phyloP scores from a whole-genome alignment of 148 eudicot species.

The Cornus suecica region DNA sequence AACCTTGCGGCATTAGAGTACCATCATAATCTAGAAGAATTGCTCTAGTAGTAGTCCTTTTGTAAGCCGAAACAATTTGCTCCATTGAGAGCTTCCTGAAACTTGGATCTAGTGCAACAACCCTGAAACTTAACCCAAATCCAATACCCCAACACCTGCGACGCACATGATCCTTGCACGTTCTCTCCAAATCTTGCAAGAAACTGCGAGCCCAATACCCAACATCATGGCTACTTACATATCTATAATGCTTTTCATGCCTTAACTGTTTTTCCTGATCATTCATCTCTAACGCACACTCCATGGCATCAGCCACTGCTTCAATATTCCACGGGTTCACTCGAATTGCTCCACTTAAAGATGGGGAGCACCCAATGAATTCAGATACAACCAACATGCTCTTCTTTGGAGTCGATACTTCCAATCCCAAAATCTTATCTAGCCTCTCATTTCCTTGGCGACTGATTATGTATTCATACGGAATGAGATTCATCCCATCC shows the following conservation, averaged over 20 bases:
- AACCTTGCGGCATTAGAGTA: slow-evolving; percentile 31
- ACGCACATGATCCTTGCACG: slow-evolving; percentile 32
- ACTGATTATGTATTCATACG: slow-evolving; percentile 35
- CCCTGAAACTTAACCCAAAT: slow-evolving; percentile 37
- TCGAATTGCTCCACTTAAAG: slow-evolving; percentile 34
- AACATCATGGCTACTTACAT: slow-evolving; percentile 36
- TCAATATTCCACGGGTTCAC: slow-evolving; percentile 41
- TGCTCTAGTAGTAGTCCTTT: slow-evolving; percentile 25
- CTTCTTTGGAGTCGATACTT: slow-evolving; percentile 15
- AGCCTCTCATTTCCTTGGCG: slow-evolving; percentile 28
- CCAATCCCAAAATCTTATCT: slow-evolving; percentile 23
- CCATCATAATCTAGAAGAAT: slow-evolving; percentile 44
- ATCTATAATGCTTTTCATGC: slow-evolving; percentile 34
- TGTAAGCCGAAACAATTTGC: slow-evolving; percentile 35
- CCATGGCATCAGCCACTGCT: slow-evolving; percentile 35
- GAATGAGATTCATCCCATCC: slow-evolving; percentile 42
- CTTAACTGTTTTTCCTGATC: slow-evolving; percentile 29
- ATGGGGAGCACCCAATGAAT: slow-evolving; percentile 36
- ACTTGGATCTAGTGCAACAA: slow-evolving; percentile 36
- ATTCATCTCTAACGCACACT: slow-evolving; percentile 22
- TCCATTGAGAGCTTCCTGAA: slow-evolving; percentile 41
- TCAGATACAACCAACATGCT: slow-evolving; percentile 42
- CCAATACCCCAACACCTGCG: slow-evolving; percentile 39
- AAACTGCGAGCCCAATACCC: slow-evolving; percentile 37
- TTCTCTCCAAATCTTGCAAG: slow-evolving; percentile 34